Evolutionary conservation across 768 basidiomycete species (phyloP), one percentile per base, ranked within the genome.

Genomic region (Cytidiella melzeri): DNA sequence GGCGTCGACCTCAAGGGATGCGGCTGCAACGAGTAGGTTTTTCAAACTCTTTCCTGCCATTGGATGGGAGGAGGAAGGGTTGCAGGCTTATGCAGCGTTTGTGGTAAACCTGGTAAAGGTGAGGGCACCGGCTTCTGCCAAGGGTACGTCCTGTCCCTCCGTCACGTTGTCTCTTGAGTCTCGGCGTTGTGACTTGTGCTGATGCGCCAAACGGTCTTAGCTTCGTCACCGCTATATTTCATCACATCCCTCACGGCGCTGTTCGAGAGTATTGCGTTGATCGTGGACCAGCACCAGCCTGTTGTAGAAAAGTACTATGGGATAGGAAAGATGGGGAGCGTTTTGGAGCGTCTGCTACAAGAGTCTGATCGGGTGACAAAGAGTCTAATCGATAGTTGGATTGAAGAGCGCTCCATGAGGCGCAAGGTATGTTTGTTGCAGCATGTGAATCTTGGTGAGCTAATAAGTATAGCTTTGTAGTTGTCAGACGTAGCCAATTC

Each of bases 231-330:
- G 0, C 67, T 92, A 23, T 95, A 96, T 68, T 98, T 92, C 63
- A 82, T 96, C 55, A 84, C 91, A 2, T 79, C 84, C 10, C 69
- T 99, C 47, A 97, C 95, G 2, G 84, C 90, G 5, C 76, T 99
- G 1, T 93, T 98, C 57, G 96, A 99, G 68, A 87, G 85, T 48
- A 86, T 99, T 44, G 96, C 94, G 0, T 81, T 91, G 73, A 92
- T 99, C 55, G 84, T 99, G 19, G 92, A 95, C 59, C 96, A 99
- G 61, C 96, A 99, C 62, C 95, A 96, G 57, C 90, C 92, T 2
- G 82, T 99, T 4, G 94, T 99, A 1, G 95, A 97, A 62, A 98
- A 96, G 68, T 98, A 99, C 67, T 99, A 99, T 59, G 96, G 96
- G 0, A 57, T 65, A 7, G 88, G 92, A 1, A 86, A 87, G 64